A percentile compares a stretch with the other conserved stretches of the same genome.
Evolutionary conservation across 1,139 yeast species (phyloP).

Genomic region (Martiniozyma asiatica): DNA sequence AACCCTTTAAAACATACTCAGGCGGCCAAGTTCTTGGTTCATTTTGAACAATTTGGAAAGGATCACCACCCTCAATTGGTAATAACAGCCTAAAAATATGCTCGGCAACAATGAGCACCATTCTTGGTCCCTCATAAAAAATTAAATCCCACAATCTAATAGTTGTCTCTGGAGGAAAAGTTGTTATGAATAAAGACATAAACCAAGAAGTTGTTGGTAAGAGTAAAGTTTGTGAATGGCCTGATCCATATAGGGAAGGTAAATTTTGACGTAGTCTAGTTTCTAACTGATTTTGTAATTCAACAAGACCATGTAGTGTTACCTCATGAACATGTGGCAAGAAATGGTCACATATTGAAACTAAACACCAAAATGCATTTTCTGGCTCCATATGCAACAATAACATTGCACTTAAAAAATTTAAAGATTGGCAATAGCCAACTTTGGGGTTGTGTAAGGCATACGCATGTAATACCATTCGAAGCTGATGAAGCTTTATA

Average conservation of each 20-base stretch:
- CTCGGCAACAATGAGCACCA: slow-evolving; percentile 71
- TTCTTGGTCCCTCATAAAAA: slow-evolving; percentile 84
- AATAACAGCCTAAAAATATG: too few relatives aligned
- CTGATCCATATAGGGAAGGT: too few relatives aligned
- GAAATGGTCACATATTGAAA: slow-evolving; percentile 71
- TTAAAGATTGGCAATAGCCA: slow-evolving; percentile 92
- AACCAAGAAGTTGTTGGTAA: slow-evolving; percentile 96
- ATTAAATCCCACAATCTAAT: slow-evolving; percentile 89
- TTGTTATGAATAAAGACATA: slow-evolving; percentile 87
- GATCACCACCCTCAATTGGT: too few relatives aligned
- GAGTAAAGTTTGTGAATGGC: slow-evolving; percentile 83
- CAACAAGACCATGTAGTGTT: too few relatives aligned
- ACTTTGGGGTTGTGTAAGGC: slow-evolving; percentile 80
- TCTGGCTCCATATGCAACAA: slow-evolving; percentile 82
- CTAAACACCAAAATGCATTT: slow-evolving; percentile 89
- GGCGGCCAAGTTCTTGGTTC: too few relatives aligned
- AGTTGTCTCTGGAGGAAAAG: slow-evolving; percentile 76
- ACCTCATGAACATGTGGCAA: slow-evolving; percentile 89
- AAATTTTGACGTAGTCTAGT: too few relatives aligned
- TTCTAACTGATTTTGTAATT: too few relatives aligned
- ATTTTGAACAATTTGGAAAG: too few relatives aligned
- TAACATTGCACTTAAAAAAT: slow-evolving; percentile 79
- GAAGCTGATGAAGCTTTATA: too few relatives aligned
- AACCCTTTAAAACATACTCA: too few relatives aligned
- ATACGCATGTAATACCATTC: slow-evolving; percentile 76